Evolutionary conservation across 352 stramenopile species (phyloP), one percentile per base, ranked within the genome.

Genomic region (Aphanomyces astaci): DNA sequence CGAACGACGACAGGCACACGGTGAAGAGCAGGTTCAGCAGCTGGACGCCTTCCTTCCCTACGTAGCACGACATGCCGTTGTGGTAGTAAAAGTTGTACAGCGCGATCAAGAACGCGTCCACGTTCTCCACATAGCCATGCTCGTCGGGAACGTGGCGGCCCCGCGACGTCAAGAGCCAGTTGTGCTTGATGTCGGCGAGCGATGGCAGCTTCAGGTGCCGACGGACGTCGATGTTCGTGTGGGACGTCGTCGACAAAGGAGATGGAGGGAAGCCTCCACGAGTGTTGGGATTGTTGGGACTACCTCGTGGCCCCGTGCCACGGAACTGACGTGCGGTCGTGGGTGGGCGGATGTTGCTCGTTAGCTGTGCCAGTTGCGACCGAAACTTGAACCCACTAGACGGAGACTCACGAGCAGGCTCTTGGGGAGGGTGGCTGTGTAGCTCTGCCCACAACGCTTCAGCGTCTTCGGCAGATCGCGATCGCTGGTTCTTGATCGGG

Each of bases 11-110:
- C 39, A 98, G 84, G 68, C 87, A 79, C 25, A 99, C 84, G 66
- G 94, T 99, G 73, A 99, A 99, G 3, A 97, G 83, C 11, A 98
- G 81, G 13, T 96, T 98, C 17, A 90, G 36, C 2, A 99, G 69
- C 72, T 96, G 88, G 31, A 96, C 90, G 33, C 98, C 70, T 65
- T 98, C 91, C 15, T 94, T 78, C 7, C 88, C 79, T 3, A 94
- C 73, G 64, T 97, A 97, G 57, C 77, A 84, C 75, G 84, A 88
- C 57, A 98, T 90, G n/a, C 94, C 94, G 71, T 95, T 94, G 75
- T 96, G 85, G 71, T 95, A 90, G 73, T 96, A 98, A 79, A 97
- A 98, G 60, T 92, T 92, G 85, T 98, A 98, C 74, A 98, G 76
- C 45, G 78, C 88, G 66, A 89, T 94, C 54, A 98, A 86, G 70